A percentile compares a stretch with the other conserved stretches of the same genome.
phyloP scores from a whole-genome alignment of 805 yeast species.

The Wickerhamomyces strasburgensis region DNA sequence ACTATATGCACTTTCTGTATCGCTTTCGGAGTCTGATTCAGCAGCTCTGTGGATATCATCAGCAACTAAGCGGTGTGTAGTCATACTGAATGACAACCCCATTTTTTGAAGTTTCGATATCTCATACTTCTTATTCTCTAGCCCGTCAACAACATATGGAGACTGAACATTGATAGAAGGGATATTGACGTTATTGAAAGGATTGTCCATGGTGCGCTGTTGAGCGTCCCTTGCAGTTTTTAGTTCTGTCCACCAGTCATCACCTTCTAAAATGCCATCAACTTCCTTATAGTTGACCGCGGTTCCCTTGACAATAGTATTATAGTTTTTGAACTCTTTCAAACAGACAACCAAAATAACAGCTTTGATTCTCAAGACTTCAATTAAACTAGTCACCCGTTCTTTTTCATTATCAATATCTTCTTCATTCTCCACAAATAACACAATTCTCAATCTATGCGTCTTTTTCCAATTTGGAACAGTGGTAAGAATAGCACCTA shows the following conservation, averaged over 20 bases:
- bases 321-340: conserved; percentile 54
- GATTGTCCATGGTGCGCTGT: conserved; percentile 11
- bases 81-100: conserved; percentile 78
- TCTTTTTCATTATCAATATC: conserved; percentile 69
- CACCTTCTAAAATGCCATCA: conserved; percentile 46
- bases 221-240: conserved; percentile 47
- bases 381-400: conserved; percentile 59
- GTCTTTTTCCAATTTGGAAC: conserved; percentile 89
- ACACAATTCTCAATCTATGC: conserved; percentile 73
- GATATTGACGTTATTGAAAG: conserved; percentile 27
- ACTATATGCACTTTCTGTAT: conserved; percentile 22
- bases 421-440: conserved; percentile 72
- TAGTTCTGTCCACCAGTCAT: conserved; percentile 83
- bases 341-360: conserved; percentile 71
- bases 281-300: conserved; percentile 41
- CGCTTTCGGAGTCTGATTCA: conserved; percentile 28
- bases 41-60: conserved; percentile 23
- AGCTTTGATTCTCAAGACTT: conserved; percentile 80
- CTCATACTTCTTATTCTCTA: conserved; percentile 28
- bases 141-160: conserved; percentile 18
- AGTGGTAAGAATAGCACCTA: conserved; percentile 89
- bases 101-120: conserved; percentile 66
- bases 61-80: conserved; percentile 46
- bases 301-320: conserved; percentile 71
- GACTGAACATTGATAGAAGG: conserved; percentile 31